Conservation (phyloP, 1,284 basidiomycete species). For the Fomitopsis palustris region DNA sequence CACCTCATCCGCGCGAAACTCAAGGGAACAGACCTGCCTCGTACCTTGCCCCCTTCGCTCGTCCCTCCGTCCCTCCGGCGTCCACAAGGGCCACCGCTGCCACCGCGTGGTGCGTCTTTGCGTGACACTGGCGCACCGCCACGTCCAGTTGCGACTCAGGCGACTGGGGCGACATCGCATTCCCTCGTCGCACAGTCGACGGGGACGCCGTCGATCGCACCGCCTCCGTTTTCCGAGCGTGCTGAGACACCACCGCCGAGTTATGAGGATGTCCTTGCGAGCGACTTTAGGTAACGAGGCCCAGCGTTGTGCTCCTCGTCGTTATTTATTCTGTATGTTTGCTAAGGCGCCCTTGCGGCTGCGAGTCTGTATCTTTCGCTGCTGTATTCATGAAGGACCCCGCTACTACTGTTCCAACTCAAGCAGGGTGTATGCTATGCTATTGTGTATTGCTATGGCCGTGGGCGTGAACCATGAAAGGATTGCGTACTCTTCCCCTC, state of each 20-base stretch:
- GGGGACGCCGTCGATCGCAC: not conserved
- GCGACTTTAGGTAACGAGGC: not conserved
- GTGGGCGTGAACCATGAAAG: too few relatives aligned
- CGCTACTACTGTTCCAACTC: too few relatives aligned
- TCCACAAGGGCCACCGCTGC: not conserved
- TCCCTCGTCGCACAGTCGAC: not conserved
- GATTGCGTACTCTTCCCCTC: too few relatives aligned
- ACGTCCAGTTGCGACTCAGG: not conserved
- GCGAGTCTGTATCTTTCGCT: too few relatives aligned
- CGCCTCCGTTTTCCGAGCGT: not conserved
- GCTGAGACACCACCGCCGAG: slow-evolving; percentile 6
- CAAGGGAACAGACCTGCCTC: slow-evolving; percentile 77
- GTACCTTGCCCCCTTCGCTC: slow-evolving; percentile 39
- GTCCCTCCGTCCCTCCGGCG: slow-evolving; percentile 11
- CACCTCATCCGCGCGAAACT: slow-evolving; percentile 89
- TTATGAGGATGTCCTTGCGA: slow-evolving; percentile 2
- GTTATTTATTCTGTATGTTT: too few relatives aligned
- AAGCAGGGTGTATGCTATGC: too few relatives aligned
- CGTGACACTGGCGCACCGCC: not conserved
- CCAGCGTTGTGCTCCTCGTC: not conserved
- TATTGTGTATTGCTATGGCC: too few relatives aligned
- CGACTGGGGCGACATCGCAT: not conserved
- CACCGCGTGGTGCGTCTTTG: not conserved
- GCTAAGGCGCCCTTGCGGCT: too few relatives aligned
- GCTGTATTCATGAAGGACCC: too few relatives aligned